Percentiles rank a stretch among this genome's conserved stretches.
Evolutionary conservation across 106 monocot species (phyloP).

Genomic region (Agapanthus africanus): DNA sequence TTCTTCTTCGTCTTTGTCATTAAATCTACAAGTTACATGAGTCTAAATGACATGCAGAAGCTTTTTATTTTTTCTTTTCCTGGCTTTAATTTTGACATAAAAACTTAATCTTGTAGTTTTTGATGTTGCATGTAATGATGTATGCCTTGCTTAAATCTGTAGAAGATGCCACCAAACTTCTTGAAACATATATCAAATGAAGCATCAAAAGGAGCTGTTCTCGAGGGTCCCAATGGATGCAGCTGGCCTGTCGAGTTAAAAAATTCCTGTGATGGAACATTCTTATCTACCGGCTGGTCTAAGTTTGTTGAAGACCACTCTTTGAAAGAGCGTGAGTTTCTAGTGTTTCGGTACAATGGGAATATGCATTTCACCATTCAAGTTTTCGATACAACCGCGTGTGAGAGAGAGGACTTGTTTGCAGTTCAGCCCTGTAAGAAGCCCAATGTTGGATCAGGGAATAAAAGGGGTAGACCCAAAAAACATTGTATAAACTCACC

Average conservation of each 20-base stretch:
- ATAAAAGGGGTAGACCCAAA: neutral
- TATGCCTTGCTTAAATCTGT: neutral
- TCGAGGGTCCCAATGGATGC: constrained; percentile 17
- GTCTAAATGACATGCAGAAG: too few species aligned
- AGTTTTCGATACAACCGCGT: constrained; percentile 23
- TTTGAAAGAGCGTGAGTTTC: constrained; percentile 16
- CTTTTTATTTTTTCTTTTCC: neutral
- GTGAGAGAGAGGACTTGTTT: constrained; percentile 23
- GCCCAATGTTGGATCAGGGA: neutral
- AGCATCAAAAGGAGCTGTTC: constrained; percentile 9
- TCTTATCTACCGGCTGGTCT: constrained; percentile 18
- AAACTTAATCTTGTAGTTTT: neutral
- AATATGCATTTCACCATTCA: constrained; percentile 21
- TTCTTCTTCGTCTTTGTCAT: too few species aligned
- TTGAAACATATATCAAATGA: constrained; percentile 19
- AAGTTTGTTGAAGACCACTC: constrained; percentile 22
- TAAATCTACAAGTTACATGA: too few species aligned
- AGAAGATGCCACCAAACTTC: constrained; percentile 19
- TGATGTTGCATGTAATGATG: constrained; percentile 1
- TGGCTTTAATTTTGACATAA: neutral
- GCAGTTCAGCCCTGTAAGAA: neutral
- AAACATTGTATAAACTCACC: neutral
- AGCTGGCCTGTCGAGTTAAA: constrained; percentile 12
- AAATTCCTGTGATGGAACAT: constrained; percentile 4
- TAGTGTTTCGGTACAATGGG: constrained; percentile 18